Conservation (phyloP, 2,329 filamentous ascomycete genomes). For the Cladophialophora bantiana region DNA sequence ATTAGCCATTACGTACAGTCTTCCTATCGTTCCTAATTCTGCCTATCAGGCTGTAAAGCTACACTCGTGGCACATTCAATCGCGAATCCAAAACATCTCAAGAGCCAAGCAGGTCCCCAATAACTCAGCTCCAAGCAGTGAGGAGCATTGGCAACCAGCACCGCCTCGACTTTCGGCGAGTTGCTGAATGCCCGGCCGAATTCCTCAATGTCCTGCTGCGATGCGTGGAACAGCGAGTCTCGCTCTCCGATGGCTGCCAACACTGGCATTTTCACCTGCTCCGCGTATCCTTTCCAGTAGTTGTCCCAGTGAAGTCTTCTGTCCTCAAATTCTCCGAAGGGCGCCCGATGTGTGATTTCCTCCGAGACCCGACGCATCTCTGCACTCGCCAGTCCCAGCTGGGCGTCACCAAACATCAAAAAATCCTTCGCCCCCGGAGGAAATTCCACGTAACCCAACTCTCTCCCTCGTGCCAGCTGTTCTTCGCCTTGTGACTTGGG, state of each 20-base stretch:
- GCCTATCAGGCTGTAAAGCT: constrained; percentile 1
- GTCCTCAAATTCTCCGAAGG: constrained; percentile 12
- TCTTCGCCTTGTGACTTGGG: constrained; percentile 4
- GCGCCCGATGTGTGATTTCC: not conserved
- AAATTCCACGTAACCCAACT: constrained; percentile 5
- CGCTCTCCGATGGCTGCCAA: constrained; percentile 14
- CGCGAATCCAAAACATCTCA: constrained; percentile 19
- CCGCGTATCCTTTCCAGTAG: constrained; percentile 17
- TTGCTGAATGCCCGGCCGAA: constrained; percentile 1
- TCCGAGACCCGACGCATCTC: constrained; percentile 6
- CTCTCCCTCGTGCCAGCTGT: not conserved
- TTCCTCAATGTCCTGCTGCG: not conserved
- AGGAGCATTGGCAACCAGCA: constrained; percentile 3
- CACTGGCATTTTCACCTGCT: constrained; percentile 12
- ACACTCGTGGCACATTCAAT: constrained; percentile 16
- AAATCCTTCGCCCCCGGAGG: not conserved
- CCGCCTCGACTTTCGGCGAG: constrained; percentile 13
- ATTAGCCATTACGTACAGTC: not conserved
- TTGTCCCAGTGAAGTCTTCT: constrained; percentile 8
- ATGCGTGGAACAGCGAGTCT: constrained; percentile 7
- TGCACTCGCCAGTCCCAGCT: constrained; percentile 3
- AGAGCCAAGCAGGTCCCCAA: constrained; percentile 16
- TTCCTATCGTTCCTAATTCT: not conserved
- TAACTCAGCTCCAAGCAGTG: constrained; percentile 19
- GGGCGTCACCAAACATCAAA: constrained; percentile 7